These are phyloP conservation scores for Phialophora chinensis DNA, from an alignment of 2,329 filamentous ascomycete species.

Conservation along the genomic window DNA sequence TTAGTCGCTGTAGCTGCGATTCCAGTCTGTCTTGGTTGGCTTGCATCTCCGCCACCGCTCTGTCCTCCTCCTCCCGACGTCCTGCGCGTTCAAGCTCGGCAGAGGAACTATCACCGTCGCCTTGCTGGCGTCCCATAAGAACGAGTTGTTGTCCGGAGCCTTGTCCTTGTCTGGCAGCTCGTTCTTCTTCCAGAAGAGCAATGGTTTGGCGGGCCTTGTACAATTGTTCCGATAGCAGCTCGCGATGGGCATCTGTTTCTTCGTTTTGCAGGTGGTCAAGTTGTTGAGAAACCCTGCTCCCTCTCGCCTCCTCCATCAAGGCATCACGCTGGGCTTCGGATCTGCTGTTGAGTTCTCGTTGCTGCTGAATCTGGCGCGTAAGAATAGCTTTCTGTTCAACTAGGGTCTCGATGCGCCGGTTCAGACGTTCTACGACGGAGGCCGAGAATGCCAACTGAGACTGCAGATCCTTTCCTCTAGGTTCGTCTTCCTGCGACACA, in stretches of 20 bases:
- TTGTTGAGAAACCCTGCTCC: slow-evolving; percentile 41
- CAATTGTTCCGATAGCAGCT: slow-evolving; percentile 53
- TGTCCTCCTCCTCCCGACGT: slow-evolving; percentile 34
- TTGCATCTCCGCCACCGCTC: slow-evolving; percentile 31
- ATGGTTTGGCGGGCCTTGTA: slow-evolving; percentile 38
- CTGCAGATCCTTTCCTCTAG: slow-evolving; percentile 63
- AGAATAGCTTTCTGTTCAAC: slow-evolving; percentile 89
- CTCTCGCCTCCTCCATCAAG: slow-evolving; percentile 65
- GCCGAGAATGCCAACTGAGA: slow-evolving; percentile 78
- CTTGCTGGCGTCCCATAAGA: slow-evolving; percentile 45
- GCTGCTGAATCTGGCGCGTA: slow-evolving; percentile 91
- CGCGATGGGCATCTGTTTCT: slow-evolving; percentile 48
- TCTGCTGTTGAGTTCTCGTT: slow-evolving; percentile 88
- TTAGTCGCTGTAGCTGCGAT: slow-evolving; percentile 31
- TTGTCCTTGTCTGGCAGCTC: background rate
- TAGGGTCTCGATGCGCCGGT: slow-evolving; percentile 74
- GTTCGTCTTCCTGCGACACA: slow-evolving; percentile 63
- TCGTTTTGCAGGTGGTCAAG: slow-evolving; percentile 63
- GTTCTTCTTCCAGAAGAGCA: background rate
- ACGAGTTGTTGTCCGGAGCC: slow-evolving; percentile 46
- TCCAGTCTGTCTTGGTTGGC: slow-evolving; percentile 42
- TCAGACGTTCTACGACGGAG: slow-evolving; percentile 77
- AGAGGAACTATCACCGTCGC: slow-evolving; percentile 42
- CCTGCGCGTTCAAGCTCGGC: slow-evolving; percentile 31
- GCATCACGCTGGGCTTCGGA: slow-evolving; percentile 68